Conservation (phyloP, 2,329 filamentous ascomycete species). For the Penicillium sp. region DNA sequence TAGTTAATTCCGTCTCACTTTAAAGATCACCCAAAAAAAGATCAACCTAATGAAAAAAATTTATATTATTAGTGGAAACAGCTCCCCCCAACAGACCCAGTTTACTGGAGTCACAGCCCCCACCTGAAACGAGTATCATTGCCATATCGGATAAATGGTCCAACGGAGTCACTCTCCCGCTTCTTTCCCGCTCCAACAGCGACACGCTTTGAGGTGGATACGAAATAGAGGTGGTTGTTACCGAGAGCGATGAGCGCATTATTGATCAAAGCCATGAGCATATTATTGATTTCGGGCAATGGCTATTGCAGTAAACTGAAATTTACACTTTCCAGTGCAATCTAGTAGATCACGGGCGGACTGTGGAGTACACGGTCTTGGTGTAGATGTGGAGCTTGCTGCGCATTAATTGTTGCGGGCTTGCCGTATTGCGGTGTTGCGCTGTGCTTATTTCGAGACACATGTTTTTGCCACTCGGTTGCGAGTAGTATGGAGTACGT, state of each 20-base stretch:
- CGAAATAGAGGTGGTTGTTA: not conserved
- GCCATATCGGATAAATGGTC: constrained; percentile 5
- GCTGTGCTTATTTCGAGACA: not conserved
- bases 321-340: constrained; percentile 4
- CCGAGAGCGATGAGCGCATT: not conserved
- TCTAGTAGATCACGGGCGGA: constrained; percentile 5
- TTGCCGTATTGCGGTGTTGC: not conserved
- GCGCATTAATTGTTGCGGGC: not conserved
- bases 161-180: constrained; percentile 3
- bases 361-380: not conserved
- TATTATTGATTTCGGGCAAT: constrained; percentile 9
- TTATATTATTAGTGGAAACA: not conserved
- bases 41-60: not conserved
- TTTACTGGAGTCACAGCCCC: not conserved
- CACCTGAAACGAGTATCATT: constrained; percentile 3
- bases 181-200: not conserved
- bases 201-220: not conserved
- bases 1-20: not conserved
- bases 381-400: not conserved
- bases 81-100: not conserved
- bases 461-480: not conserved
- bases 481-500: too few relatives aligned
- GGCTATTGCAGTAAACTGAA: not conserved
- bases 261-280: not conserved
- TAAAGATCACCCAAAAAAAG: not conserved